Conservation (phyloP, 345 rosid genomes). For the Pistacia atlantica region DNA sequence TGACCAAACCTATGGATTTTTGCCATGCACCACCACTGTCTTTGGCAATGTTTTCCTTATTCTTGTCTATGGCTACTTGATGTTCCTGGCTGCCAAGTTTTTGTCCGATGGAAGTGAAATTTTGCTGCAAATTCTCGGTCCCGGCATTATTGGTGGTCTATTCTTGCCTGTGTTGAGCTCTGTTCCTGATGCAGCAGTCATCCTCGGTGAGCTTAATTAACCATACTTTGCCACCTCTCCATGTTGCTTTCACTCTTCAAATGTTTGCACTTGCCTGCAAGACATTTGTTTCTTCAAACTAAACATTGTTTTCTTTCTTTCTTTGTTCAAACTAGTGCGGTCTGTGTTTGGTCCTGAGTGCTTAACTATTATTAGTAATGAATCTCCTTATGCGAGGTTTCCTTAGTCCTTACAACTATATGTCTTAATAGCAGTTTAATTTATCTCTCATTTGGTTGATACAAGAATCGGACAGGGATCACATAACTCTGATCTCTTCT, state of each 20-base stretch:
- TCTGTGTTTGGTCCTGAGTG: neutral
- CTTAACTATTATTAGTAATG: neutral
- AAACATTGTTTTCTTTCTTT: neutral
- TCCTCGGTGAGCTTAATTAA: constrained; percentile 28
- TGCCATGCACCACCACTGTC: neutral
- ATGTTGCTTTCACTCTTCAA: neutral
- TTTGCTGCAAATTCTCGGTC: constrained; percentile 42
- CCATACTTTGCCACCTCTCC: neutral
- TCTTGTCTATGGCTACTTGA: neutral
- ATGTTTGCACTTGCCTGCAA: neutral
- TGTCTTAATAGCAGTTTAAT: too few species aligned
- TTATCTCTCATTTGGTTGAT: too few species aligned
- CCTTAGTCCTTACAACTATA: too few species aligned
- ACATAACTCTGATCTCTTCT: too few species aligned
- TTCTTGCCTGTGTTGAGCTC: constrained; percentile 54
- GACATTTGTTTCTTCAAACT: neutral
- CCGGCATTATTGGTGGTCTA: constrained; percentile 55
- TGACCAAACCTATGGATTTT: neutral
- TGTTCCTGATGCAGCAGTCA: constrained; percentile 64
- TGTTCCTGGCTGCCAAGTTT: neutral
- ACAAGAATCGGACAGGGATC: too few species aligned
- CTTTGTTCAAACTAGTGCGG: too few species aligned
- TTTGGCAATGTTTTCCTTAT: neutral
- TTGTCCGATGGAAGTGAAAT: neutral
- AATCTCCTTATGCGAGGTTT: too few species aligned